Evolutionary conservation across 2,329 filamentous ascomycete species (phyloP).

Genomic region (Cordyceps sp.): DNA sequence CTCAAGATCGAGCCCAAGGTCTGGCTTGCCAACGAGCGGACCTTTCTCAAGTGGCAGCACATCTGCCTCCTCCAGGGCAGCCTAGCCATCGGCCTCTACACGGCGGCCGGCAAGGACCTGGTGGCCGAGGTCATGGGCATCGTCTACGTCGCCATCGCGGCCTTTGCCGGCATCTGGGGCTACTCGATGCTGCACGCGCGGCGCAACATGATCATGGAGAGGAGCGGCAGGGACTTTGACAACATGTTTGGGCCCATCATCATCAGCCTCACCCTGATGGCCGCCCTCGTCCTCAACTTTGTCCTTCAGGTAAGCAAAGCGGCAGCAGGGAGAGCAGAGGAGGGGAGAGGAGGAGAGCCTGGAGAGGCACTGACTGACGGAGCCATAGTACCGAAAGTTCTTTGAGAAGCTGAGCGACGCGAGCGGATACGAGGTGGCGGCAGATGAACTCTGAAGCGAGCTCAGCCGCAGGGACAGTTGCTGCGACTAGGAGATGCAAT

Average conservation of each 20-base stretch:
- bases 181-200: conserved; percentile 67
- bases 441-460: no score
- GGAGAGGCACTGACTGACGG: no score
- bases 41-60: conserved; percentile 98
- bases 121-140: conserved; percentile 66
- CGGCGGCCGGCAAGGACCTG: conserved; percentile 67
- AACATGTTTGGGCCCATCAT: conserved; percentile 72
- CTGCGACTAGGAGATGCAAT: no score
- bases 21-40: conserved; percentile 96
- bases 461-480: no score
- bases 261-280: conserved; percentile 61
- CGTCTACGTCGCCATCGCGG: conserved; percentile 64
- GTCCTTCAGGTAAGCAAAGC: conserved; percentile 68
- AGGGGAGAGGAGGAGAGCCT: no score
- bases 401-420: no score
- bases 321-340: no score
- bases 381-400: no score
- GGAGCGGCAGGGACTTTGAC: conserved; percentile 88
- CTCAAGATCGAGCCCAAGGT: conserved; percentile 94
- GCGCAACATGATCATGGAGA: conserved; percentile 60
- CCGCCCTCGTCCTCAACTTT: conserved; percentile 76
- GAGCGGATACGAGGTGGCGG: no score
- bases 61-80: conserved; percentile 76
- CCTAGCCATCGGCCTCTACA: conserved; percentile 71
- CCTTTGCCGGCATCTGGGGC: conserved; percentile 77